These are phyloP conservation scores for Cutaneotrichosporon arboriforme DNA, from an alignment of 1,284 basidiomycete species.

Conservation along the genomic window DNA sequence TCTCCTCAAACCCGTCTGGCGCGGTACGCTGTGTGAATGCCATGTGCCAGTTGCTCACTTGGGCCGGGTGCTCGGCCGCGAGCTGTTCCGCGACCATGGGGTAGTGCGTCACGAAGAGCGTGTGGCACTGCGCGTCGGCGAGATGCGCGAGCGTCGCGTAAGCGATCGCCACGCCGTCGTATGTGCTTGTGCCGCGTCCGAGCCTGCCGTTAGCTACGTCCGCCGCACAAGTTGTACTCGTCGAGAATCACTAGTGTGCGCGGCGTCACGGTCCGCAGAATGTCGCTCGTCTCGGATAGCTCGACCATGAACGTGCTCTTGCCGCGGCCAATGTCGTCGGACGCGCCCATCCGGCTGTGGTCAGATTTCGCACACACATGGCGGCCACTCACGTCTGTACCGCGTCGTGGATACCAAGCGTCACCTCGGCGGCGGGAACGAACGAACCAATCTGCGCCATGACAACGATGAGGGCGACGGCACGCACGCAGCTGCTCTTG, in stretches of 20 bases:
- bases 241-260: slow-evolving; percentile 80
- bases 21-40: slow-evolving; percentile 57
- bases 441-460: slow-evolving; percentile 55
- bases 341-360: slow-evolving; percentile 50
- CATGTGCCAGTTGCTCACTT: slow-evolving; percentile 76
- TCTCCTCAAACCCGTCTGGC: slow-evolving; percentile 65
- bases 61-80: slow-evolving; percentile 52
- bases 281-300: slow-evolving; percentile 87
- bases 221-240: slow-evolving; percentile 38
- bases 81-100: slow-evolving; percentile 55
- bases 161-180: slow-evolving; percentile 47
- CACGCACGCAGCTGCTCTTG: slow-evolving; percentile 44
- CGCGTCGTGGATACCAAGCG: slow-evolving; percentile 70
- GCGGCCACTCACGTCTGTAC: slow-evolving; percentile 60
- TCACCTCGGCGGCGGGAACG: slow-evolving; percentile 64
- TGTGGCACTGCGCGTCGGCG: slow-evolving; percentile 63
- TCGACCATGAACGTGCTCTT: slow-evolving; percentile 95
- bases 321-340: slow-evolving; percentile 75
- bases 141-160: slow-evolving; percentile 70
- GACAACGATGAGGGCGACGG: slow-evolving; percentile 41
- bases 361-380: background rate
- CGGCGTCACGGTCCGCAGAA: slow-evolving; percentile 66
- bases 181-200: slow-evolving; percentile 44
- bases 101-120: slow-evolving; percentile 92
- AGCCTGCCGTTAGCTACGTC: slow-evolving; percentile 23